Conservation (phyloP, 352 stramenopile genomes). For the Globisporangium paroecandrum region DNA sequence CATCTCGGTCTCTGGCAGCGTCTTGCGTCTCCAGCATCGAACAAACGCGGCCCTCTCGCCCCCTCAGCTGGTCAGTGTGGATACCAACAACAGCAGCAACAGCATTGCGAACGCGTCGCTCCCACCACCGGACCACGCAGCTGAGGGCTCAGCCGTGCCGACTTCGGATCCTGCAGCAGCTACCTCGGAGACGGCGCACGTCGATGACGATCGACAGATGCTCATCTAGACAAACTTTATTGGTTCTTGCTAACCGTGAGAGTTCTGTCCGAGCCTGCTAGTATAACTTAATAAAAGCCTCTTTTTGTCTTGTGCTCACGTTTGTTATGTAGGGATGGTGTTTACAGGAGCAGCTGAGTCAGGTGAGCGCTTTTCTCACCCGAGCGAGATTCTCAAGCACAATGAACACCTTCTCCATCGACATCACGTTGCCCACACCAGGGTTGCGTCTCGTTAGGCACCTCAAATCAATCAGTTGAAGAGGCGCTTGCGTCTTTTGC, state of each 20-base stretch:
- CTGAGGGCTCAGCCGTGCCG: neutral
- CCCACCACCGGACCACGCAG: neutral
- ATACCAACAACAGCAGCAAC: conserved; percentile 6
- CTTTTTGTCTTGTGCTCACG: neutral
- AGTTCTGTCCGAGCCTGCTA: neutral
- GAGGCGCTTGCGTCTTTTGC: no score
- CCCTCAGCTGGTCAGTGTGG: neutral
- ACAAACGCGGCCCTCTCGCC: neutral
- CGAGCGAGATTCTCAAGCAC: no score
- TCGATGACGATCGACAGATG: neutral
- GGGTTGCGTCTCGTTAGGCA: no score
- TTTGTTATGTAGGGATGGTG: no score
- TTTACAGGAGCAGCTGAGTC: no score
- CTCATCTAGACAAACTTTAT: neutral
- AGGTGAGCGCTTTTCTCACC: no score
- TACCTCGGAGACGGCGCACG: conserved; percentile 5
- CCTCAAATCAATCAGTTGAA: no score
- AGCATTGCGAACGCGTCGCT: neutral
- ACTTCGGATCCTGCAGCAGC: conserved; percentile 6
- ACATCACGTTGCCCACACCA: no score
- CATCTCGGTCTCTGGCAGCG: conserved; percentile 46
- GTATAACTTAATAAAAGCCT: conserved; percentile 8
- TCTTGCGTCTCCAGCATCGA: conserved; percentile 40
- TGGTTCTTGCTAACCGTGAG: no score
- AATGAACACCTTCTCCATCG: no score